Evolutionary conservation across 1,139 yeast species (phyloP), one percentile per base, ranked within the genome.

Genomic region (Zygosaccharomyces pseudobailii): DNA sequence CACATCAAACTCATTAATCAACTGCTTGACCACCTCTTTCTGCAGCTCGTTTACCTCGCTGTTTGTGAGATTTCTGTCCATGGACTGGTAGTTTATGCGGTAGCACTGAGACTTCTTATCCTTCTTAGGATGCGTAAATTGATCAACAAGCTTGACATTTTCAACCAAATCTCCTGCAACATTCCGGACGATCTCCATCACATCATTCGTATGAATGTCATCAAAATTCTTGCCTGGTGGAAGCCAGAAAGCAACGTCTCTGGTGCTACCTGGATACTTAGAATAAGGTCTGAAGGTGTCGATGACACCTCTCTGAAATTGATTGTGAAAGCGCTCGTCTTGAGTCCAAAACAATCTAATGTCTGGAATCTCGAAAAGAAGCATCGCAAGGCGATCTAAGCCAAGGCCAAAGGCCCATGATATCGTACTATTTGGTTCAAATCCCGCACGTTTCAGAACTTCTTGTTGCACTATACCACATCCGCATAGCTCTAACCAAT

Each of bases 391-490:
- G 62, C 99, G 77, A 66, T 92, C 99, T 44, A 92, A 73, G 0
- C 99, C 99, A 46, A 94, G 75, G 7, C 99, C 99, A 70, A 94
- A 92, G 0, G 98, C 99, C 98, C 98, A 92, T 6, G 96, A 95
- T 46, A 88, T 79, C 24, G 83, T 78, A 47, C 79, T 75, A 44
- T 74, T 69, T 7, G 61, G 55, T 10, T 74, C 67, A 43, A 84
- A 72, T 0, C 87, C 94, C 1, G 97, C 78, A 55, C 84, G 85
- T 31, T 79, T 70, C 42, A 89, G 71, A 0, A 92, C 95, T 43
- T 80, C 80, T 57, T 88, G 87, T 58, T 80, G 82, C 3, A 89
- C 96, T 41, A 92, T 76, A 23, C 99, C 99, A 67, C 96, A 87
- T 1, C 99, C 99, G 63, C 96, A 88, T 66, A 96, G 83, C 70